Evolutionary conservation across 2,329 filamentous ascomycete genomes (phyloP), one percentile per base, ranked within the genome.

Genomic region (Arthrobotrys megalospora): DNA sequence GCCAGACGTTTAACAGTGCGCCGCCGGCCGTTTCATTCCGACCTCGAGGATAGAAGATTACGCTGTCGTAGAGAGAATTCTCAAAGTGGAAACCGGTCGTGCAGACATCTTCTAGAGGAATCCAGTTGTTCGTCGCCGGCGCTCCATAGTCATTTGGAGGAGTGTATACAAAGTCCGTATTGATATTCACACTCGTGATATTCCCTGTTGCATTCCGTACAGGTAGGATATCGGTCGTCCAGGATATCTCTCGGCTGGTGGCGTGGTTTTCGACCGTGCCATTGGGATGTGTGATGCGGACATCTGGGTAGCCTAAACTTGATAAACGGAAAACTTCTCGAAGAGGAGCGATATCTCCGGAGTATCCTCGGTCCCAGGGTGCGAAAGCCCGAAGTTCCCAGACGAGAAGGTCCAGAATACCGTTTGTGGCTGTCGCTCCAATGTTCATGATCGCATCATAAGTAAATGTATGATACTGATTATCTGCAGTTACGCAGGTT

Each of bases 401-500:
- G 16, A 64, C 12, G 12, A 67, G 63, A 19, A 75, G 48, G 41
- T 75, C 62, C 1, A 75, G 63, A 28, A 73, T 66, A 41, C 38
- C 60, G 21, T 41, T 36, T 8, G 41, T 45, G 1, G 50, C 48
- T 1, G 34, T 62, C 11, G 70, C 70, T 43, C 70, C 70, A 47
- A 75, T 63, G n/a, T 75, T 75, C 70, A 75, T 67, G 10, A 75
- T 43, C 21, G 70, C 70, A 53, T 67, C 70, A 55, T 67, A 75
- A 1, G 70, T 75, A 36, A 67, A 75, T 19, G 43, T 75, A 45
- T 67, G 63, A 43, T 75, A 50, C 16, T 43, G 47, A 4, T 55
- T 55, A 45, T 75, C 70, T 19, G 70, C 70, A n/a, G 14, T 16
- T 41, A 75, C 53, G 41, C 70, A 75, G 21, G 34, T 60, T 11